Conservation (phyloP, 768 basidiomycete genomes). For the Harrya chromipes region DNA sequence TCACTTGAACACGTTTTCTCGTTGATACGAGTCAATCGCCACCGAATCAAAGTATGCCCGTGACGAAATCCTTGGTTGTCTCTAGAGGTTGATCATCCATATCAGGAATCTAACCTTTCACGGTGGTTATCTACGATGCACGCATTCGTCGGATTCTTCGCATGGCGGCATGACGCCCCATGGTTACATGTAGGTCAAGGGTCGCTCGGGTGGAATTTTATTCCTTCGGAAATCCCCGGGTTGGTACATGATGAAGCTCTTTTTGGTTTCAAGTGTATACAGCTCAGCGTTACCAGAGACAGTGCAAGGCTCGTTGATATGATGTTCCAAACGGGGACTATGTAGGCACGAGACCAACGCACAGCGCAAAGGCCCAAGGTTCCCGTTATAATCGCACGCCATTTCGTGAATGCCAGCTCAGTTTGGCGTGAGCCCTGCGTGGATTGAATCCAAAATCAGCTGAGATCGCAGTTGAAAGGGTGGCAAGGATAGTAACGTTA, state of each 20-base stretch:
- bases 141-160: too few species aligned
- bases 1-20: conserved; percentile 12
- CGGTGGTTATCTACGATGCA: background rate
- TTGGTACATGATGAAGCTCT: too few species aligned
- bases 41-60: background rate
- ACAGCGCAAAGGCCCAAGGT: conserved; percentile 2
- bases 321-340: background rate
- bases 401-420: conserved; percentile 7
- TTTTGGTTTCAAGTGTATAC: too few species aligned
- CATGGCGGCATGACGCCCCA: too few species aligned
- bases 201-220: too few species aligned
- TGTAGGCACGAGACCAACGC: background rate
- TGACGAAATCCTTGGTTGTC: background rate
- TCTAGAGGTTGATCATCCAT: conserved; percentile 1
- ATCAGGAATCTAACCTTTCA: background rate
- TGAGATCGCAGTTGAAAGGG: conserved; percentile 3
- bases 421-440: conserved; percentile 5
- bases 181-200: too few species aligned
- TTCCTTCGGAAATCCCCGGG: too few species aligned
- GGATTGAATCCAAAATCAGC: background rate
- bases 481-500: background rate
- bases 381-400: conserved; percentile 3
- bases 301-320: too few species aligned
- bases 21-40: conserved; percentile 6
- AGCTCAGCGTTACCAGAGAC: too few species aligned